These are phyloP conservation scores for Phascolomyces articulosus DNA, from an alignment of 371 early-diverging fungal species.

Conservation along the genomic window DNA sequence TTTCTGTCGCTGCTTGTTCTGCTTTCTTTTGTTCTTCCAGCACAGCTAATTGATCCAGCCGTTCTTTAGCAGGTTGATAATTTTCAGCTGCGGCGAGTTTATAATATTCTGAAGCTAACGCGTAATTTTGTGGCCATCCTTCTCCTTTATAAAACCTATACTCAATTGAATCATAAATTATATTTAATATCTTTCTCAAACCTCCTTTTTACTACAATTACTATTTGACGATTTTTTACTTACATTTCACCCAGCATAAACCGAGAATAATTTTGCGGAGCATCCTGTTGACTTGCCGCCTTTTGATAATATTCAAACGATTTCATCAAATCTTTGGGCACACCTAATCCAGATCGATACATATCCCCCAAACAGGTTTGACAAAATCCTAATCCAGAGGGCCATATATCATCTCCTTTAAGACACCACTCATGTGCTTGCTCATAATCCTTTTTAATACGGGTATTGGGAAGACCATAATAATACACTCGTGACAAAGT, in stretches of 20 bases:
- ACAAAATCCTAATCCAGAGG: constrained; percentile 51
- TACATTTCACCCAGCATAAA: constrained; percentile 56
- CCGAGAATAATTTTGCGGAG: constrained; percentile 53
- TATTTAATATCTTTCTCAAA: too few relatives aligned
- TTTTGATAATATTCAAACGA: constrained; percentile 55
- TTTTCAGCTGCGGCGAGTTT: constrained; percentile 46
- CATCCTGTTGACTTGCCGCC: constrained; percentile 51
- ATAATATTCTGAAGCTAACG: constrained; percentile 47
- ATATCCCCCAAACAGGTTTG: constrained; percentile 52
- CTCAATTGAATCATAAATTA: too few relatives aligned
- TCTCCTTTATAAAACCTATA: constrained; percentile 48
- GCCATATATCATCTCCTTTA: constrained; percentile 53
- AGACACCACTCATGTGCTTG: constrained; percentile 46
- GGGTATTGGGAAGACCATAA: constrained; percentile 28
- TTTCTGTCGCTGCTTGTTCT: constrained; percentile 1
- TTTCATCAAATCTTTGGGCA: constrained; percentile 37
- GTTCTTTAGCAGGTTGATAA: constrained; percentile 36
- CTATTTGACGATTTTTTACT: too few relatives aligned
- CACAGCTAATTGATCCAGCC: constrained; percentile 19
- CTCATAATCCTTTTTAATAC: constrained; percentile 42
- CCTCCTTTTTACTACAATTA: too few relatives aligned
- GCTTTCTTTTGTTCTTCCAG: constrained; percentile 15
- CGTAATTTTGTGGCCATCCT: constrained; percentile 43
- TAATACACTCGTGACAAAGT: constrained; percentile 41
- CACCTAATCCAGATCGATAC: constrained; percentile 44